A percentile compares a stretch with the other conserved stretches of the same genome.
Conservation (phyloP, 495 filamentous ascomycete species). For the Evansstolkia leycettana region DNA sequence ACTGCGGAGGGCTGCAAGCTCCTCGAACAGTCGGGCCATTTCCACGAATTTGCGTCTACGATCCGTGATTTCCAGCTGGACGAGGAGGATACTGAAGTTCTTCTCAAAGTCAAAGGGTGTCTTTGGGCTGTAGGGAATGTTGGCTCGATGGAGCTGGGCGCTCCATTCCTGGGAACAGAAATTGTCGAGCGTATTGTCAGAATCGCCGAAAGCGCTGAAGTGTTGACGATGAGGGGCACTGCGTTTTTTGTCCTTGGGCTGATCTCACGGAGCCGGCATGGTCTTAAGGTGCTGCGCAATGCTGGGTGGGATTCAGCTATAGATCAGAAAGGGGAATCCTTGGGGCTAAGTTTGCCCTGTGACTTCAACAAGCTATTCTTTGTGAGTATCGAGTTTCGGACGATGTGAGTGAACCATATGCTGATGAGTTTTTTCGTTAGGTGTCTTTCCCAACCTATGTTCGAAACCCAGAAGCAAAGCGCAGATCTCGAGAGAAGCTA, state of each 20-base stretch:
- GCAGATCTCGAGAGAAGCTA: constrained; percentile 25
- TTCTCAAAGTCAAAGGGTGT: constrained; percentile 92
- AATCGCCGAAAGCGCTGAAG: constrained; percentile 76
- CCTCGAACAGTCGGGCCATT: constrained; percentile 85
- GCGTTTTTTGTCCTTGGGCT: constrained; percentile 93
- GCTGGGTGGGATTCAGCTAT: constrained; percentile 87
- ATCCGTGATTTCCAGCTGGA: constrained; percentile 77
- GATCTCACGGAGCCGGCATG: constrained; percentile 84
- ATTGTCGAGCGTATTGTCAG: constrained; percentile 73
- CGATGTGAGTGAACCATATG: constrained; percentile 6
- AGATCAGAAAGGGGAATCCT: constrained; percentile 65
- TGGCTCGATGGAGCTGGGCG: constrained; percentile 94
- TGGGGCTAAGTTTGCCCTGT: constrained; percentile 76
- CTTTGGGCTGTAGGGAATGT: constrained; percentile 98
- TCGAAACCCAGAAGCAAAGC: constrained; percentile 20
- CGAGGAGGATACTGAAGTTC: constrained; percentile 71
- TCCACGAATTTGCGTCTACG: constrained; percentile 78
- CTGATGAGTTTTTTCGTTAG: constrained; percentile 8
- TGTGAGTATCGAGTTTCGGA: constrained; percentile 25
- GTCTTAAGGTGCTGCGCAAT: constrained; percentile 75
- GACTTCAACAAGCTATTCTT: constrained; percentile 69
- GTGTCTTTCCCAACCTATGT: constrained; percentile 25
- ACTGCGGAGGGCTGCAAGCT: constrained; percentile 87
- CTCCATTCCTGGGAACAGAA: constrained; percentile 76
- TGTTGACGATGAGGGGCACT: constrained; percentile 86